Evolutionary conservation across 2,329 filamentous ascomycete species (phyloP).

Genomic region (Calonectria multiphialidica): DNA sequence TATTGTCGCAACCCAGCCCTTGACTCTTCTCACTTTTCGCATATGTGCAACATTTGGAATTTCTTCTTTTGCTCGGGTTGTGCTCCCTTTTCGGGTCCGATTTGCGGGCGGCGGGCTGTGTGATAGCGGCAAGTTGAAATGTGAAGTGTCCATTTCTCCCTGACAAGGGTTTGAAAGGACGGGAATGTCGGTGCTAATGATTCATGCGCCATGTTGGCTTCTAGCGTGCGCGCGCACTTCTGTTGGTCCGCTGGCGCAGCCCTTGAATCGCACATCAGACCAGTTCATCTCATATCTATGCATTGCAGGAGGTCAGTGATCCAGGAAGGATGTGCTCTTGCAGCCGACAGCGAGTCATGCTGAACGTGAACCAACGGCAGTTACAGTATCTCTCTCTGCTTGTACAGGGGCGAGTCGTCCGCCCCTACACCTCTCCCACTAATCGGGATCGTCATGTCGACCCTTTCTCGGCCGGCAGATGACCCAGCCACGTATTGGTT

Average conservation of each 20-base stretch:
- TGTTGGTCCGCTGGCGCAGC: neutral
- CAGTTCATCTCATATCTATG: slow-evolving; percentile 2
- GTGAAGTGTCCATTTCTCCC: neutral
- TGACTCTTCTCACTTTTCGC: neutral
- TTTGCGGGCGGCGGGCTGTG: neutral
- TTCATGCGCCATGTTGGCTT: neutral
- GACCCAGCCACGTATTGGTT: neutral
- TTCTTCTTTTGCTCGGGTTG: neutral
- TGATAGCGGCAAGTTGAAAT: neutral
- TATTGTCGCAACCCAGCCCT: slow-evolving; percentile 7
- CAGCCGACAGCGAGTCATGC: neutral
- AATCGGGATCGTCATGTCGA: neutral
- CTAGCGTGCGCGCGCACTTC: neutral
- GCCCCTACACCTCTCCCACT: neutral
- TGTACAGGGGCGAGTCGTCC: slow-evolving; percentile 4
- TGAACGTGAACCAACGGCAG: neutral
- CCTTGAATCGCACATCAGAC: neutral
- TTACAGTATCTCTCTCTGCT: neutral
- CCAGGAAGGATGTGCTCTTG: neutral
- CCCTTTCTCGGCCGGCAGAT: neutral
- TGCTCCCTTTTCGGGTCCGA: neutral
- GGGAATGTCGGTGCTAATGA: slow-evolving; percentile 4
- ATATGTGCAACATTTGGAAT: slow-evolving; percentile 11
- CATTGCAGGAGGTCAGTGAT: slow-evolving; percentile 2
- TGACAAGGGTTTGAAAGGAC: neutral